A percentile compares a stretch with the other conserved stretches of the same genome.
Conservation (phyloP, 441 rosid species). For the Brassica hybrid region DNA sequence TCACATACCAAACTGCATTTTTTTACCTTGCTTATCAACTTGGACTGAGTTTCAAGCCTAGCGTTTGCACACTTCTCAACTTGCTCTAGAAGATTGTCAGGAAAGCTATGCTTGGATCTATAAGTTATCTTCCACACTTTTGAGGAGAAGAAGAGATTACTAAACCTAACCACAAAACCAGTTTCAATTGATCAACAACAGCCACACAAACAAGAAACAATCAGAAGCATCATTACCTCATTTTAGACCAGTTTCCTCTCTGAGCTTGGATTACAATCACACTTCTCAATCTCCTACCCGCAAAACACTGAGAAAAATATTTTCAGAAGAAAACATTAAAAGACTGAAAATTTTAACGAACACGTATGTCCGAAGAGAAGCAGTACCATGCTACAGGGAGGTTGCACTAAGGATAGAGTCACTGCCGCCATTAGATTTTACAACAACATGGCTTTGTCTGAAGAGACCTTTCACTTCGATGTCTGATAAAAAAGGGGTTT, state of each 20-base stretch:
- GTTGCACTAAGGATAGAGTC: constrained; percentile 39
- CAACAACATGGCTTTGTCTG: constrained; percentile 32
- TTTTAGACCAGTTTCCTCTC: constrained; percentile 52
- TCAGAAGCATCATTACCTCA: constrained; percentile 42
- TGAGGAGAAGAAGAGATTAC: constrained; percentile 46
- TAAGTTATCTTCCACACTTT: constrained; percentile 48
- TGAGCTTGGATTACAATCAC: constrained; percentile 49
- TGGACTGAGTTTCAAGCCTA: constrained; percentile 52
- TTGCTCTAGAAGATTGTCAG: constrained; percentile 53
- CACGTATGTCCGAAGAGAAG: background rate
- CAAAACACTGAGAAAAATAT: too few species aligned
- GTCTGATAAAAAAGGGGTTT: constrained; percentile 9
- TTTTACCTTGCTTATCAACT: constrained; percentile 49
- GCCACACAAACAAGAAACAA: background rate
- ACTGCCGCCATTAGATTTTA: constrained; percentile 40
- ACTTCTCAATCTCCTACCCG: constrained; percentile 50
- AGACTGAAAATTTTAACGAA: background rate
- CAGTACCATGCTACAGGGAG: constrained; percentile 41
- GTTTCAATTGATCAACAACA: constrained; percentile 4
- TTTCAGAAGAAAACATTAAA: too few species aligned
- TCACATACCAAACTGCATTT: background rate
- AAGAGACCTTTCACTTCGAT: background rate
- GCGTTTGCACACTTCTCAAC: constrained; percentile 43
- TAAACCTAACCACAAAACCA: constrained; percentile 51
- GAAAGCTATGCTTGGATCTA: constrained; percentile 62